Base-by-base conservation (phyloP, 2,329 filamentous ascomycete species). In the Colletotrichum eremochloae region DNA sequence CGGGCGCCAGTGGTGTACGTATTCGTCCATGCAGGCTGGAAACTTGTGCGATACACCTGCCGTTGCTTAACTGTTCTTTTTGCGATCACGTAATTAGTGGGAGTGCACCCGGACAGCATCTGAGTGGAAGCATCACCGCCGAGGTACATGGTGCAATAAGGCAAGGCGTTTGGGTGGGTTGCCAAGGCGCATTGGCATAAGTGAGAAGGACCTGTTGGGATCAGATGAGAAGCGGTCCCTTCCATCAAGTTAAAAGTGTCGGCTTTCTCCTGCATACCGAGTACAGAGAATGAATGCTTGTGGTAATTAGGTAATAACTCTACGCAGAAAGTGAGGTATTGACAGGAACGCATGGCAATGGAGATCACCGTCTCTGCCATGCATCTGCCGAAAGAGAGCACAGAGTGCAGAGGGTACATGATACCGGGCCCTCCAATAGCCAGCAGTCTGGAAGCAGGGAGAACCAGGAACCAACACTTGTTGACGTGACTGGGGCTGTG, bases 401-500 rank as follows among this genome's bases (percentile, higher is more conserved):
- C 67, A 65, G 67, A 65, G 67, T 61, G 64, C 50, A 33, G 14
- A 42, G 38, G 44, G 62, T 48, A 42, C 55, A 61, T 48, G 58
- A 53, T 65, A 55, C 44, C 40, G 58, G 52, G 52, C 58, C 40
- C 46, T 61, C 40, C 40, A 46, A 44, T 55, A 68, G n/a, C 53
- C 31, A 56, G 53, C 53, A 36, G 33, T 14, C 12, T 24, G 24
- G 24, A 5, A 42, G 40, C 40, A 42, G 42, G 33, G n/a, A 33
- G 44, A 36, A 33, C 29, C 60, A 29, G 36, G 38, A 24, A 69
- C 60, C 29, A 61, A 50, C 38, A 29, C 29, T 20, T 38, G 53
- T 46, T 60, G 69, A 55, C 61, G 33, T 55, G 57, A 20, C 29
- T 65, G 70, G 46, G 70, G 70, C 70, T 72, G 70, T 72, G 70